Conservation (phyloP, 2,329 filamentous ascomycete species). For the Fusarium pseudocircinatum region DNA sequence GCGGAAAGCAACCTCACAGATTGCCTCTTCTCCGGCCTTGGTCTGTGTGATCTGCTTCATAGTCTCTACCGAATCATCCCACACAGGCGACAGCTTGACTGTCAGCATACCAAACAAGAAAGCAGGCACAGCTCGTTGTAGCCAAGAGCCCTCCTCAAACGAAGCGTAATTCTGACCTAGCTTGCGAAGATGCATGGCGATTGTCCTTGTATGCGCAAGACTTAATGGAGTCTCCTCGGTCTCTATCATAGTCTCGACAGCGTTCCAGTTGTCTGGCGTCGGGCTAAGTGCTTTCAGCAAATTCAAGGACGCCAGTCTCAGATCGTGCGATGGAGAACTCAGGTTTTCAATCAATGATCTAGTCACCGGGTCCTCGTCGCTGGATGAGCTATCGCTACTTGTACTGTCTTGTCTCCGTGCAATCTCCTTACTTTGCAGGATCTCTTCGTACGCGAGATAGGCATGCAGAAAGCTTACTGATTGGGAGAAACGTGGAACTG, state of each 20-base stretch:
- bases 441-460: slow-evolving; percentile 65
- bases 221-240: slow-evolving; percentile 83
- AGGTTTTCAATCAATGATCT: slow-evolving; percentile 77
- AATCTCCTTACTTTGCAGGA: slow-evolving; percentile 31
- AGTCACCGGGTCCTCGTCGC: slow-evolving; percentile 69
- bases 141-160: slow-evolving; percentile 68
- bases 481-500: slow-evolving; percentile 72
- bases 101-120: slow-evolving; percentile 93
- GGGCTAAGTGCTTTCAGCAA: slow-evolving; percentile 70
- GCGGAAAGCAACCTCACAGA: slow-evolving; percentile 77
- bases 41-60: slow-evolving; percentile 78
- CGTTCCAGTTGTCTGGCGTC: slow-evolving; percentile 36
- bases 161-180: slow-evolving; percentile 72
- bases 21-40: slow-evolving; percentile 75
- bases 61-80: slow-evolving; percentile 83
- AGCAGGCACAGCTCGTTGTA: slow-evolving; percentile 76
- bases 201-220: slow-evolving; percentile 77
- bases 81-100: slow-evolving; percentile 83
- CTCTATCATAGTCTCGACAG: slow-evolving; percentile 70
- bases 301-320: slow-evolving; percentile 78
- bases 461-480: slow-evolving; percentile 73
- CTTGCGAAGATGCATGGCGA: slow-evolving; percentile 88
- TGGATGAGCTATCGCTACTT: slow-evolving; percentile 53
- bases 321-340: slow-evolving; percentile 75
- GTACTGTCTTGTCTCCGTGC: slow-evolving; percentile 42